Conservation (phyloP, 805 yeast genomes). For the Candida ulmi region DNA sequence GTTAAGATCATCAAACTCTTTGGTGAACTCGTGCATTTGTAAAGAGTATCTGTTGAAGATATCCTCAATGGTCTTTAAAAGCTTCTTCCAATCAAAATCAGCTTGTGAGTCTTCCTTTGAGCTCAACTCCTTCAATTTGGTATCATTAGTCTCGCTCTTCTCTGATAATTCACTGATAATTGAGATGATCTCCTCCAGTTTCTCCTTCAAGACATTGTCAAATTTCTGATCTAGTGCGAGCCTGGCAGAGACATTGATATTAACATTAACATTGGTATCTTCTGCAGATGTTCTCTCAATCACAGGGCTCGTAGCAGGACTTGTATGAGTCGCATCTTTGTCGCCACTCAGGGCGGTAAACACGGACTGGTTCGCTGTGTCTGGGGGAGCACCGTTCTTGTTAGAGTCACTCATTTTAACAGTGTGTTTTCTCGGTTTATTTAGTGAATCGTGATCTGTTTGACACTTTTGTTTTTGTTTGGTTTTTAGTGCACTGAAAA, state of each 20-base stretch:
- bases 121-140: background rate
- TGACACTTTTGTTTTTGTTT: too few species aligned
- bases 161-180: conserved; percentile 4
- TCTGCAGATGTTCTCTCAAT: background rate
- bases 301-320: background rate
- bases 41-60: conserved; percentile 16
- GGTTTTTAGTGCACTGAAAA: too few species aligned
- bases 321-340: background rate
- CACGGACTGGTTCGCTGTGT: background rate
- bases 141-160: background rate
- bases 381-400: background rate
- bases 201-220: background rate
- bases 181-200: conserved; percentile 3
- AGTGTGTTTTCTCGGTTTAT: too few species aligned
- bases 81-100: conserved; percentile 11
- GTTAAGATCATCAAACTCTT: conserved; percentile 18
- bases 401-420: background rate
- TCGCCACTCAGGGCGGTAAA: background rate
- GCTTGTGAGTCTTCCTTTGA: background rate
- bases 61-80: conserved; percentile 12
- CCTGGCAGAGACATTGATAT: background rate
- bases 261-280: background rate
- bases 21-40: conserved; percentile 16
- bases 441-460: too few species aligned
- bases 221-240: background rate